A percentile compares a stretch with the other conserved stretches of the same genome.
These are phyloP conservation scores for Dictyostelium discoideum DNA, from an alignment of 78 protist species.

Conservation along the genomic window DNA sequence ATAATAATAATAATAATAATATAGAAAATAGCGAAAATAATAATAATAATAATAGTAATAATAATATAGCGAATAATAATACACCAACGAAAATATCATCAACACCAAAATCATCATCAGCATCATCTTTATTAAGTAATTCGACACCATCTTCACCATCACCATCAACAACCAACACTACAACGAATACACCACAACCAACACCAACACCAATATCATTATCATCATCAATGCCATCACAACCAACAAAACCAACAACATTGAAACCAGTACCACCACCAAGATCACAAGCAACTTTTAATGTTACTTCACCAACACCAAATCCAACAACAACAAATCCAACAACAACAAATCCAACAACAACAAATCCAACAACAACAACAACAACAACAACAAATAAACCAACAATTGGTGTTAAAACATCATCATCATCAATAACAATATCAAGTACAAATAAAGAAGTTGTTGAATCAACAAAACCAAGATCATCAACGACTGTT, in stretches of 20 bases:
- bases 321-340: background rate
- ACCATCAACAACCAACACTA: background rate
- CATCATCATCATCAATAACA: conserved; percentile 3
- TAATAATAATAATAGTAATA: background rate
- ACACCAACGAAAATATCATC: conserved; percentile 8
- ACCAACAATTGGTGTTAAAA: background rate
- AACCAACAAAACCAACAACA: background rate
- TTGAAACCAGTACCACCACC: conserved; percentile 31
- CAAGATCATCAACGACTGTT: conserved; percentile 12
- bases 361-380: conserved; percentile 6
- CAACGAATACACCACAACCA: background rate
- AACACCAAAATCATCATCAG: conserved; percentile 21
- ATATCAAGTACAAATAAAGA: conserved; percentile 3
- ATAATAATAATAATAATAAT: background rate
- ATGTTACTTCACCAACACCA: background rate
- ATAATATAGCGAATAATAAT: too few species aligned
- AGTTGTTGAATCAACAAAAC: background rate
- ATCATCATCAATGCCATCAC: background rate
- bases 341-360: background rate
- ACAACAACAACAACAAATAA: background rate
- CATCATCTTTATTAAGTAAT: background rate
- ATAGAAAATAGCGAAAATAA: background rate
- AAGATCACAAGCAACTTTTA: conserved; percentile 19
- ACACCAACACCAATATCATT: background rate
- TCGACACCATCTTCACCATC: background rate